Evolutionary conservation across 257 asterid genomes (phyloP).

Genomic region (Solanum sejunctum): DNA sequence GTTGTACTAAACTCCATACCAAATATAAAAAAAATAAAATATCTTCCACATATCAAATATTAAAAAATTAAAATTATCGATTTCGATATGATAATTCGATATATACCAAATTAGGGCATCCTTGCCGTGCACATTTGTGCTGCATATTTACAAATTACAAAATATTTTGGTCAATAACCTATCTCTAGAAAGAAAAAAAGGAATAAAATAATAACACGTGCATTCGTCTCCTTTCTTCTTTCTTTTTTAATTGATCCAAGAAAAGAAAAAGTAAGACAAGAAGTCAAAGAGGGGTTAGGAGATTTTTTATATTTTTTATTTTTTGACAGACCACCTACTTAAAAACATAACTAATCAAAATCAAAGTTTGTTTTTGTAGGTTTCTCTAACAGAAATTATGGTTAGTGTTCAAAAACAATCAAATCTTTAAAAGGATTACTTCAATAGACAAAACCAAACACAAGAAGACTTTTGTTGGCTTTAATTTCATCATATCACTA

Average conservation of each 20-base stretch:
- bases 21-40: neutral
- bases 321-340: constrained; percentile 4
- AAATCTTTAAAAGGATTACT: neutral
- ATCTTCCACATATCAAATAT: neutral
- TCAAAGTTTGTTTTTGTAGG: neutral
- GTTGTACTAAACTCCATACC: neutral
- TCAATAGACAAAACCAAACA: neutral
- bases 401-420: neutral
- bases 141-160: neutral
- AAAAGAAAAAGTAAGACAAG: neutral
- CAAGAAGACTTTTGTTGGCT: neutral
- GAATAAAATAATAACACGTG: neutral
- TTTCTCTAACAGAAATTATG: constrained; percentile 13
- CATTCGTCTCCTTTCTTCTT: neutral
- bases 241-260: neutral
- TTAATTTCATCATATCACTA: neutral
- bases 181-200: neutral
- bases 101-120: neutral
- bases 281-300: neutral
- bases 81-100: neutral
- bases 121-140: neutral
- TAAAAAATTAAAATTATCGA: neutral
- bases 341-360: neutral
- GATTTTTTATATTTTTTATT: accelerated
- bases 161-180: neutral